These are phyloP conservation scores for Aspergillus sparsus DNA, from an alignment of 495 filamentous ascomycete genomes.

Conservation along the genomic window DNA sequence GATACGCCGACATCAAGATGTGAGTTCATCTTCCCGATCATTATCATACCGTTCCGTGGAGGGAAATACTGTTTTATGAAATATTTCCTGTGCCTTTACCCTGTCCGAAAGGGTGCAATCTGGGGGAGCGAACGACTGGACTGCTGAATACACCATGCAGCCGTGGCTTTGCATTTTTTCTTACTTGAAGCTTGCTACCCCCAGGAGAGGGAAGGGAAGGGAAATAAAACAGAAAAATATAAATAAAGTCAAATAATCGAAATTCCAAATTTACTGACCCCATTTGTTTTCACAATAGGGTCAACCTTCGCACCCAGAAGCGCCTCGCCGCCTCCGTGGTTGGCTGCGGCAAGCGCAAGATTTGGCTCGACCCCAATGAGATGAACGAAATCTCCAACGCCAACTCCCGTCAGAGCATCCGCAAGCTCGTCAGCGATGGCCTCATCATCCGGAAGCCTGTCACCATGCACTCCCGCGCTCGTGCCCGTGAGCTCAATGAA, in stretches of 20 bases:
- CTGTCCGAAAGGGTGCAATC: slow-evolving; percentile 1
- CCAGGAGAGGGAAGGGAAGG: not conserved
- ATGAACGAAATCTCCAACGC: slow-evolving; percentile 99
- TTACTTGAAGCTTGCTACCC: slow-evolving; percentile 14
- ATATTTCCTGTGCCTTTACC: slow-evolving; percentile 20
- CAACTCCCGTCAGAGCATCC: slow-evolving; percentile 99
- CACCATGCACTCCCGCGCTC: slow-evolving; percentile 97
- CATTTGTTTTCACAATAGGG: slow-evolving; percentile 60
- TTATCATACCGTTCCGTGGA: slow-evolving; percentile 17
- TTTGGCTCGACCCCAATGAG: slow-evolving; percentile 99
- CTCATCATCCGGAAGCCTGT: slow-evolving; percentile 99
- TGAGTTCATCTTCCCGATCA: slow-evolving; percentile 44
- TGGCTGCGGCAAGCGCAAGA: slow-evolving; percentile 98
- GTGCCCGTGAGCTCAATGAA: slow-evolving; percentile 86
- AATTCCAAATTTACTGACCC: slow-evolving; percentile 30
- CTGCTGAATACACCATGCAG: too few species aligned
- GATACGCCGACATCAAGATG: slow-evolving; percentile 58
- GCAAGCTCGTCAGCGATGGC: slow-evolving; percentile 99
- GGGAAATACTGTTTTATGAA: slow-evolving; percentile 20
- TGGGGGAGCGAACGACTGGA: not conserved
- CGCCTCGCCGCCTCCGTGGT: slow-evolving; percentile 97
- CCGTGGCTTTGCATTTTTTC: slow-evolving; percentile 3
- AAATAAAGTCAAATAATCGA: slow-evolving; percentile 22
- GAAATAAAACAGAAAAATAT: slow-evolving; percentile 1
- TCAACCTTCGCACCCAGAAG: slow-evolving; percentile 99